phyloP scores from a whole-genome alignment of 1,284 basidiomycete species.

The Moesziomyces parantarcticus region DNA sequence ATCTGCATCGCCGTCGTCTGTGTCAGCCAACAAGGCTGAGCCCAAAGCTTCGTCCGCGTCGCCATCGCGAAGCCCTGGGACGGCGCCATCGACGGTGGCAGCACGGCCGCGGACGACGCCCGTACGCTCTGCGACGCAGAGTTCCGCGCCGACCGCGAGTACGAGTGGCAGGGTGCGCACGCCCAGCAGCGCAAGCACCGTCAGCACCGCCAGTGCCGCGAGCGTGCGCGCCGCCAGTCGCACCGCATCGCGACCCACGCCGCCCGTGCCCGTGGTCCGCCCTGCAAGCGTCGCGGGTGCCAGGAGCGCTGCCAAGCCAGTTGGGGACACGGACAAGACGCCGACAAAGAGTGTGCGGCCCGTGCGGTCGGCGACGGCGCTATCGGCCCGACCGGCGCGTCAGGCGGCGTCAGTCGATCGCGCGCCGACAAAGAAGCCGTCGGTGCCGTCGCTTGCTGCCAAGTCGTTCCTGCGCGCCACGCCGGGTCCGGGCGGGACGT shows the following conservation, averaged over 20 bases:
- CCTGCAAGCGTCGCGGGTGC: background rate
- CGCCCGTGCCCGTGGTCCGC: no score
- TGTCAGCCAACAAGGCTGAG: background rate
- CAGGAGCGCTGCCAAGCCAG: background rate
- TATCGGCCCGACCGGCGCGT: constrained; percentile 8
- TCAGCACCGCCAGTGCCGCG: constrained; percentile 11
- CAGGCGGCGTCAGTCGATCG: constrained; percentile 10
- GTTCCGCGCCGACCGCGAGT: background rate
- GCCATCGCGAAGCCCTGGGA: background rate
- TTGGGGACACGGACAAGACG: constrained; percentile 18
- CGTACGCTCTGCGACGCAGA: background rate
- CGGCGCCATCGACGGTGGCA: background rate
- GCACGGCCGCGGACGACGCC: no score
- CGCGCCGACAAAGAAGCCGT: background rate
- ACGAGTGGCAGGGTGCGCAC: background rate
- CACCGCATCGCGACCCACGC: background rate
- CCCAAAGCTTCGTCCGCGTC: background rate
- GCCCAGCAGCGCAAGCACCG: constrained; percentile 8
- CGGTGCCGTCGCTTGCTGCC: background rate
- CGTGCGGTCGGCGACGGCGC: constrained; percentile 14
- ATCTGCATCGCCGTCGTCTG: constrained; percentile 17
- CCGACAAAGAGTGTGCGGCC: constrained; percentile 19
- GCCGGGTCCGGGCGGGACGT: constrained; percentile 45
- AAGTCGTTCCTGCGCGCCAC: constrained; percentile 47
- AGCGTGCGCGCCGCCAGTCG: constrained; percentile 6